Evolutionary conservation across 495 filamentous ascomycete genomes (phyloP).

Genomic region (Hyaloscypha bicolor): DNA sequence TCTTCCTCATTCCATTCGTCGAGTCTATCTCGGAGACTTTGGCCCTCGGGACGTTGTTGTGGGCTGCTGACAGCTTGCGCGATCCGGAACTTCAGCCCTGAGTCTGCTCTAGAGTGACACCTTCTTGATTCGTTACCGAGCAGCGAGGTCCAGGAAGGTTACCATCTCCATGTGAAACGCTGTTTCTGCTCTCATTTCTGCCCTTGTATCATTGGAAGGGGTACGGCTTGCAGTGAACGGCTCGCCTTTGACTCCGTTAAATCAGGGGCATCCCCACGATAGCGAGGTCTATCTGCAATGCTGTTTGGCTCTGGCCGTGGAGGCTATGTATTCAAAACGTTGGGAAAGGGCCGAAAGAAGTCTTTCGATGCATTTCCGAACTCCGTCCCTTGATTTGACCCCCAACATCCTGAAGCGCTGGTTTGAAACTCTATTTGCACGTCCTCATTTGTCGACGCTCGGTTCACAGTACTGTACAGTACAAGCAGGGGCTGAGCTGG

Average conservation of each 20-base stretch:
- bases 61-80: background rate
- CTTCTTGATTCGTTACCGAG: slow-evolving; percentile 1
- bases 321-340: background rate
- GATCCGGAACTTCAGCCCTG: background rate
- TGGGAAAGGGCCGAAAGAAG: background rate
- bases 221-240: background rate
- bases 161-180: background rate
- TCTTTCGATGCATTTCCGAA: background rate
- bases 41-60: background rate
- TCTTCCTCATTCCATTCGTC: background rate
- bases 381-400: background rate
- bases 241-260: background rate
- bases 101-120: background rate
- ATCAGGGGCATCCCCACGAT: background rate
- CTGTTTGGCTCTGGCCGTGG: background rate
- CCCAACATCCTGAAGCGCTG: background rate
- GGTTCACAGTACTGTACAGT: background rate
- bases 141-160: background rate
- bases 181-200: background rate
- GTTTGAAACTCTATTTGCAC: background rate
- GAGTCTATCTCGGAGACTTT: background rate
- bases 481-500: background rate
- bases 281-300: background rate
- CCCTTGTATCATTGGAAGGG: background rate
- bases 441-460: background rate